These are phyloP conservation scores for Penicillium parvum DNA, from an alignment of 495 filamentous ascomycete genomes.

Conservation along the genomic window DNA sequence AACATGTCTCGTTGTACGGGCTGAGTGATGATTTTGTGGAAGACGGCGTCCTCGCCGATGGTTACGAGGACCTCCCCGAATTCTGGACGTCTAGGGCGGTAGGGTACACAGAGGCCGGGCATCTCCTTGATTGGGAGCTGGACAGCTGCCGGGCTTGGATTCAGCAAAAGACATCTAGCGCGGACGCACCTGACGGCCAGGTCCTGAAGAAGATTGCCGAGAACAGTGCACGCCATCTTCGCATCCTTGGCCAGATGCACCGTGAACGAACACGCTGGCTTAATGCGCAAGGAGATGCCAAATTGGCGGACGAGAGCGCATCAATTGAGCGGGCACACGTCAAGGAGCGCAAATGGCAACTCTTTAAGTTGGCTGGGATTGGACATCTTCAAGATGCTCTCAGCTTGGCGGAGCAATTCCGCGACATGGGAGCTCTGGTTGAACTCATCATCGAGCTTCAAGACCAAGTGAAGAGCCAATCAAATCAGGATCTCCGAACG, in stretches of 20 bases:
- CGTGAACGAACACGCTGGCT: conserved; percentile 61
- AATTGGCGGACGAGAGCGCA: conserved; percentile 40
- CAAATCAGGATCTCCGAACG: conserved; percentile 3
- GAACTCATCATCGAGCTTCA: conserved; percentile 52
- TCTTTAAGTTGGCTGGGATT: conserved; percentile 63
- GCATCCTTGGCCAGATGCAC: conserved; percentile 55
- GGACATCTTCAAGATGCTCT: conserved; percentile 65
- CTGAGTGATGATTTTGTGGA: conserved; percentile 58
- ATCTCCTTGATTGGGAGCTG: conserved; percentile 43
- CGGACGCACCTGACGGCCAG: conserved; percentile 30
- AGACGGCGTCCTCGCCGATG: conserved; percentile 60
- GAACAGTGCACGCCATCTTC: conserved; percentile 53
- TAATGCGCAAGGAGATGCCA: conserved; percentile 44
- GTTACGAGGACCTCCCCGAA: conserved; percentile 62
- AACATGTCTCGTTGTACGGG: conserved; percentile 64
- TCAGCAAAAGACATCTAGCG: conserved; percentile 27
- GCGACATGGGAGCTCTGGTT: conserved; percentile 65
- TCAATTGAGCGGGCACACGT: conserved; percentile 46
- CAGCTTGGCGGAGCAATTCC: conserved; percentile 66
- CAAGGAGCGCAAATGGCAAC: conserved; percentile 52
- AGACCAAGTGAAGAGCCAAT: conserved; percentile 33
- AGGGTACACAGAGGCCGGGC: conserved; percentile 46
- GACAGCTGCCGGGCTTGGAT: conserved; percentile 42
- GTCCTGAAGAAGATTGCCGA: conserved; percentile 43
- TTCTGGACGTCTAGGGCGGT: conserved; percentile 68